Percentiles rank a stretch among this genome's conserved stretches.
These are phyloP conservation scores for Tarenaya hassleriana DNA, from an alignment of 345 rosid species.

Conservation along the genomic window DNA sequence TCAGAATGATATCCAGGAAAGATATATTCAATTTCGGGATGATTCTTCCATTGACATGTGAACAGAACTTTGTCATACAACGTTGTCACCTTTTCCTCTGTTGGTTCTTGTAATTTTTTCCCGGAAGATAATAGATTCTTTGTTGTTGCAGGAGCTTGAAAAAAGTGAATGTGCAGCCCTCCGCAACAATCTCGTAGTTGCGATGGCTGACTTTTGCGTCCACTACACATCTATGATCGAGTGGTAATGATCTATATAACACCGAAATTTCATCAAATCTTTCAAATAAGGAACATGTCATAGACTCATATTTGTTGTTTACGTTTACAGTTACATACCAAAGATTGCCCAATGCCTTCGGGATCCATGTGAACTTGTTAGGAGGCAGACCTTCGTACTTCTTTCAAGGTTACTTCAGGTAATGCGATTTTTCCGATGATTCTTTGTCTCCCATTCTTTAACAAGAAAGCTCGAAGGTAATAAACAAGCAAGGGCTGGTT, in stretches of 20 bases:
- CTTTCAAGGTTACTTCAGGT: slow-evolving; percentile 95
- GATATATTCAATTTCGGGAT: neutral
- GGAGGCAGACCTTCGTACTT: slow-evolving; percentile 89
- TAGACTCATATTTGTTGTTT: slow-evolving; percentile 22
- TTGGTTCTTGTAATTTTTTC: slow-evolving; percentile 8
- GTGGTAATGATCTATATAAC: slow-evolving; percentile 49
- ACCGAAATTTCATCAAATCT: slow-evolving; percentile 3
- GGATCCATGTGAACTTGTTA: slow-evolving; percentile 84
- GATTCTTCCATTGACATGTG: neutral
- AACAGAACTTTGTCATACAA: neutral
- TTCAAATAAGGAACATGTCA: slow-evolving; percentile 1
- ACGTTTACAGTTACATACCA: slow-evolving; percentile 59
- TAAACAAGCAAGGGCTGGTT: slow-evolving; percentile 12
- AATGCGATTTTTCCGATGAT: slow-evolving; percentile 19
- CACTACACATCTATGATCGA: slow-evolving; percentile 88
- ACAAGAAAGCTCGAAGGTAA: neutral
- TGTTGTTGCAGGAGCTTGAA: slow-evolving; percentile 72
- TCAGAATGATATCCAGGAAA: neutral
- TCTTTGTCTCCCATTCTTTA: neutral
- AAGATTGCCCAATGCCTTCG: slow-evolving; percentile 78
- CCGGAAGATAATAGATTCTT: slow-evolving; percentile 1
- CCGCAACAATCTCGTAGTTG: slow-evolving; percentile 87
- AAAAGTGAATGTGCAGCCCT: slow-evolving; percentile 81
- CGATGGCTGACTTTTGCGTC: slow-evolving; percentile 86
- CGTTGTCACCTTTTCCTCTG: slow-evolving; percentile 9